These are phyloP conservation scores for Aureobasidium uvarum DNA, from an alignment of 2,329 filamentous ascomycete genomes.

Conservation along the genomic window DNA sequence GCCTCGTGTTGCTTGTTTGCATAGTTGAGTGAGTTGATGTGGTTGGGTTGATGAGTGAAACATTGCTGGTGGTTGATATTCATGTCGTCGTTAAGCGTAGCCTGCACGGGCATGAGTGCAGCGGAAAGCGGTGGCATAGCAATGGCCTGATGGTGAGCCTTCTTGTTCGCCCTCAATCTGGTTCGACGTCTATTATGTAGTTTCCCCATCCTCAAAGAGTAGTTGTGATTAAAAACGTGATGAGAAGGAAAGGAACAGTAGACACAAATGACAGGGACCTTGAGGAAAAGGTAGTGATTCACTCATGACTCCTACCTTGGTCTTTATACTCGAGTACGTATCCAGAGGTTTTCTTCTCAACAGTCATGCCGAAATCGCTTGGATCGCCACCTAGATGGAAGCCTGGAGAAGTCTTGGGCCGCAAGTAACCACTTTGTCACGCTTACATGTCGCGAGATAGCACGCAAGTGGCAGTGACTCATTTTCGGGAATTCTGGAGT, in stretches of 20 bases:
- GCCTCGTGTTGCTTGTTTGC: not conserved
- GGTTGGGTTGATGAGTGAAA: not conserved
- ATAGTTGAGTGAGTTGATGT: not conserved
- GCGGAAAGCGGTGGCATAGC: not conserved
- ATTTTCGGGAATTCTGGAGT: constrained; percentile 3
- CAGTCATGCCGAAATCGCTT: constrained; percentile 23
- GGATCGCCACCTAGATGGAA: constrained; percentile 9
- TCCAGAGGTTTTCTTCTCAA: not conserved
- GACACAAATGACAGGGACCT: not conserved
- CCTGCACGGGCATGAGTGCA: not conserved
- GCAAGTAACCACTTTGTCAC: not conserved
- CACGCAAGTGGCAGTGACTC: constrained; percentile 10
- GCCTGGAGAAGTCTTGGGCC: constrained; percentile 16
- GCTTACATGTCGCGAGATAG: constrained; percentile 6
- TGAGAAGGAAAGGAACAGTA: not conserved
- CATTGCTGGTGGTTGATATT: not conserved
- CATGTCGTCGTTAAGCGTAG: not conserved
- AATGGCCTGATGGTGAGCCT: constrained; percentile 12
- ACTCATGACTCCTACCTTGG: not conserved
- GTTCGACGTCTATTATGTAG: constrained; percentile 48
- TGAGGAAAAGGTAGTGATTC: not conserved
- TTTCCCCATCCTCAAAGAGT: constrained; percentile 40
- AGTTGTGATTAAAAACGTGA: not conserved
- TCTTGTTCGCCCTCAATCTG: constrained; percentile 39
- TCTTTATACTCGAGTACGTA: not conserved